Base-by-base conservation (phyloP, 805 yeast genomes). In the Monosporozyma yasuniensis region DNA sequence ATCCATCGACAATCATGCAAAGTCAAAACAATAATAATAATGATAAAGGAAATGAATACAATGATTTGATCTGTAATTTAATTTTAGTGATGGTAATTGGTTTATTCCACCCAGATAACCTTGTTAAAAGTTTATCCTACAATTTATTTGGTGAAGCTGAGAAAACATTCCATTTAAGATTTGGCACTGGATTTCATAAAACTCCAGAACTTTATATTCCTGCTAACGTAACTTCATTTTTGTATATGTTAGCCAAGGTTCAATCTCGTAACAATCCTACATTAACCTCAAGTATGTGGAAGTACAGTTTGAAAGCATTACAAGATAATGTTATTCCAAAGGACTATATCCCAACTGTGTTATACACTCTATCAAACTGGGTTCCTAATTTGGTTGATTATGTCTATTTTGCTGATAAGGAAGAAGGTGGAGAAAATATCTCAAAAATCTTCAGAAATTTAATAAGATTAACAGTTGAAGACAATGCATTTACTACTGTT, bases 171-270 rank as follows among this genome's bases (percentile, higher is more conserved):
- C 72, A 76, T 12, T 61, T 87, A 32, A 77, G 79, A 42, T 73
- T 80, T 54, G 90, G 86, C 0, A 72, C 78, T 28, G 72, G 74
- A 2, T 69, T 80, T 22, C 75, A 73, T 14, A 75, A 75, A 42
- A 76, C 85, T 1, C 75, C 76, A 7, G 84, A 77, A 27, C 75
- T 83, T 19, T 77, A 81, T 14, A 81, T 85, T 56, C 95, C 95
- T 1, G 74, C 77, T 35, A 84, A 84, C 55, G 76, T 80, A 44
- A 74, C 80, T 5, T 75, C 79, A 9, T 84, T 82, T 66, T 76
- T 84, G 11, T 74, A 76, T 2, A 63, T 77, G 0, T 66, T 84
- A 5, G 79, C 88, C 1, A 68, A 72, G 12, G 71, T 74, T n/a
- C 61, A 87, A n/a, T 76, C 95, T 0, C 51, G 56, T 5, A 65